These are phyloP conservation scores for Fusarium napiforme DNA, from an alignment of 2,329 filamentous ascomycete genomes.

Conservation along the genomic window DNA sequence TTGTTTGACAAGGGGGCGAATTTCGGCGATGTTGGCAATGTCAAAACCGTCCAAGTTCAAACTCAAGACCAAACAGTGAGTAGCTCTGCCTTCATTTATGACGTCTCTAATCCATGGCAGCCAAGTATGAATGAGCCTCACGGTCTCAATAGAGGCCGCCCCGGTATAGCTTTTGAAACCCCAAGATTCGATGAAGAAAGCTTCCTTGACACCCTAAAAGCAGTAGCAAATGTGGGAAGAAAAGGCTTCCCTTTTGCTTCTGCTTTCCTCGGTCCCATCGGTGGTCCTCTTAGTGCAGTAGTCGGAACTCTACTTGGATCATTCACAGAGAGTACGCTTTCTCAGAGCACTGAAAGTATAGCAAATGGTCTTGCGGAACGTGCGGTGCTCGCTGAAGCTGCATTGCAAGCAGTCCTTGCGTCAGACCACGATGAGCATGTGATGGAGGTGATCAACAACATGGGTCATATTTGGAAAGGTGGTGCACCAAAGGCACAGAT, in stretches of 20 bases:
- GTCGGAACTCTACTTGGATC: not conserved
- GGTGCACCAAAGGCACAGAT: constrained; percentile 9
- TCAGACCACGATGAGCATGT: constrained; percentile 5
- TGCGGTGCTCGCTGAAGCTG: constrained; percentile 37
- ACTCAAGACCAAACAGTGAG: not conserved
- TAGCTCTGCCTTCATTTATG: not conserved
- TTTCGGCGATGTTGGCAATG: not conserved
- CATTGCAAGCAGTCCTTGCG: constrained; percentile 33
- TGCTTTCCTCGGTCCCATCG: not conserved
- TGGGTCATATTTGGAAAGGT: constrained; percentile 14
- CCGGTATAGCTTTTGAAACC: not conserved
- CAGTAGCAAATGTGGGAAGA: constrained; percentile 5
- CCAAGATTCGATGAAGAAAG: constrained; percentile 15
- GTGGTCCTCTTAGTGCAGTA: not conserved
- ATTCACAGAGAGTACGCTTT: not conserved
- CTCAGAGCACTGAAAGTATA: not conserved
- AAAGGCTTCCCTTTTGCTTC: not conserved
- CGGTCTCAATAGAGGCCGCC: not conserved
- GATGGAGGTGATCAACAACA: constrained; percentile 17
- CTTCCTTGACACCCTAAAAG: constrained; percentile 39
- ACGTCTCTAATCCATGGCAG: not conserved
- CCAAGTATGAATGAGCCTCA: not conserved
- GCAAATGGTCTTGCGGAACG: constrained; percentile 23
- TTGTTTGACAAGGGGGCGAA: constrained; percentile 6
- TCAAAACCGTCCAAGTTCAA: not conserved